Evolutionary conservation across 768 basidiomycete genomes (phyloP), one percentile per base, ranked within the genome.

Genomic region (Mycena polygramma): DNA sequence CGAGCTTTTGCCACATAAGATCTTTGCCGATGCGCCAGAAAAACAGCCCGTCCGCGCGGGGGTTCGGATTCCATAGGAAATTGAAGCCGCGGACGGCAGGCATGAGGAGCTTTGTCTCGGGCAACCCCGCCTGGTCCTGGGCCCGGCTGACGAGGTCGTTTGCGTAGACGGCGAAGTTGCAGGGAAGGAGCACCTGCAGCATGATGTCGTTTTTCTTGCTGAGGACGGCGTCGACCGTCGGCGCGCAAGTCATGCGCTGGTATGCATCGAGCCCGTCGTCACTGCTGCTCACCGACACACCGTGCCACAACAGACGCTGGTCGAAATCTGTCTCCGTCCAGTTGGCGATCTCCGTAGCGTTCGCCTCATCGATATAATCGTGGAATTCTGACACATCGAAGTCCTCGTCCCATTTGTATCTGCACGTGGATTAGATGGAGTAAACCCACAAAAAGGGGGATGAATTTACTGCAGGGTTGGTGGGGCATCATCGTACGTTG

Each of bases 131-230:
- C 35, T 52, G 22, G 35, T 52, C 59, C 45, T 61, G 67, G 0
- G 58, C 66, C 19, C 13, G 39, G 26, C 51, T 54, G 60, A 68
- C 54, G 22, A 68, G 10, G 15, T 62, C 51, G 54, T 57, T 68
- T 4, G 67, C 67, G 36, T 58, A 68, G 35, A 43, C 60, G 2
- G 67, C 67, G 11, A 68, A 68, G 1, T 48, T 22, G 67, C 60
- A 60, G 24, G 67, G 59, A 35, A 68, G 67, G 36, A 68, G 52
- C 41, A 68, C 59, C 24, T 61, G 67, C 35, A 68, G 35, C 17
- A 48, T 14, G 43, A 68, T 46, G 46, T 68, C 67, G 5, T 41
- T 46, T 19, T 54, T 26, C 60, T 49, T 35, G 43, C 49, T 48
- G 1, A 68, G 26, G 35, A 68, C 2, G 1, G 4, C 53, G 19